phyloP scores from a whole-genome alignment of 305 asterid species.

The Solanum hybrid region DNA sequence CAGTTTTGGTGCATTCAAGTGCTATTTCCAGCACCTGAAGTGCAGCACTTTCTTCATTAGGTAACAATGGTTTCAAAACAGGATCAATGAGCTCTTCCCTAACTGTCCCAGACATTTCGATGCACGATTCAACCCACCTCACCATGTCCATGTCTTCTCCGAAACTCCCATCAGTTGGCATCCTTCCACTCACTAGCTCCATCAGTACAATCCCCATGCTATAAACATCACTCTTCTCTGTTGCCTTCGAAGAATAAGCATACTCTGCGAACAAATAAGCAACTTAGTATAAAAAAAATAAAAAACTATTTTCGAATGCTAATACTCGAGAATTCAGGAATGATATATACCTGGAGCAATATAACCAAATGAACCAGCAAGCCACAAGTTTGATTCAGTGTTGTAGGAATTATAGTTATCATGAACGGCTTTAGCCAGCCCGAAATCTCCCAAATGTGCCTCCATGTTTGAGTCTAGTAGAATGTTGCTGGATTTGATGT shows the following conservation, averaged over 20 bases:
- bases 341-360: slow-evolving; percentile 79
- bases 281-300: neutral
- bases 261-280: slow-evolving; percentile 42
- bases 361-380: slow-evolving; percentile 90
- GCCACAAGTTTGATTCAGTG: slow-evolving; percentile 67
- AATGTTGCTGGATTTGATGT: slow-evolving; percentile 75
- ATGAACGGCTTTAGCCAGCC: slow-evolving; percentile 63
- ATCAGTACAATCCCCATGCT: slow-evolving; percentile 93
- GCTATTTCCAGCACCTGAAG: slow-evolving; percentile 70
- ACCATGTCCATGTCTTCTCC: slow-evolving; percentile 71
- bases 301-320: neutral
- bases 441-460: slow-evolving; percentile 89
- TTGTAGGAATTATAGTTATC: slow-evolving; percentile 45
- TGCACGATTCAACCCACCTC: slow-evolving; percentile 63
- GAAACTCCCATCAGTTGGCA: slow-evolving; percentile 76
- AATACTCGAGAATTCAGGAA: neutral
- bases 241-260: slow-evolving; percentile 73
- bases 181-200: slow-evolving; percentile 83
- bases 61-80: slow-evolving; percentile 46
- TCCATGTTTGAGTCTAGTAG: slow-evolving; percentile 75
- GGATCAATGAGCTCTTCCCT: slow-evolving; percentile 62
- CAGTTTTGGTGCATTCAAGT: slow-evolving; percentile 73
- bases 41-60: slow-evolving; percentile 47
- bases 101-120: slow-evolving; percentile 37
- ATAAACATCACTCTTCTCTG: slow-evolving; percentile 83